Evolutionary conservation across 2,329 filamentous ascomycete species (phyloP).

Genomic region (Stagonosporopsis rhizophila): DNA sequence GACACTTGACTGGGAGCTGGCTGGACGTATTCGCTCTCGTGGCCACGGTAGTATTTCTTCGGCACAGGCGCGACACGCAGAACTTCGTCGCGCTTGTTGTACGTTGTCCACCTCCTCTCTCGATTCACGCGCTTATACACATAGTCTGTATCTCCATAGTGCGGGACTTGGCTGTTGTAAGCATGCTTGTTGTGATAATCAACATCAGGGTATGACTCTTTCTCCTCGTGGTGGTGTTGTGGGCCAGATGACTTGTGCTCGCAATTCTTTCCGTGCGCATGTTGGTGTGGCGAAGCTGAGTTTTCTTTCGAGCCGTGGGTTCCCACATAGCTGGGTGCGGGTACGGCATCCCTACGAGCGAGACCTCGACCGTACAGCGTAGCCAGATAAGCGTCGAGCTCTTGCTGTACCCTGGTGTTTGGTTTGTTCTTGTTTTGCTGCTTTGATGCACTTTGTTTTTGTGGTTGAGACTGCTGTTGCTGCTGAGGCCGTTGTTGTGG

Average conservation of each 20-base stretch:
- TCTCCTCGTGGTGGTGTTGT: slow-evolving; percentile 4
- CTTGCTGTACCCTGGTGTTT: slow-evolving; percentile 19
- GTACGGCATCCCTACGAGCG: background rate
- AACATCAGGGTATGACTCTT: slow-evolving; percentile 7
- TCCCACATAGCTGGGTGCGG: background rate
- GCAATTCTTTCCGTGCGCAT: background rate
- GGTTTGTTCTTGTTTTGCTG: slow-evolving; percentile 3
- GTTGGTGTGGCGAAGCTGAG: background rate
- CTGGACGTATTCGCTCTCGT: slow-evolving; percentile 6
- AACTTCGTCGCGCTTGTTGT: slow-evolving; percentile 7
- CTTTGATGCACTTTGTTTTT: background rate
- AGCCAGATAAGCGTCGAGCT: slow-evolving; percentile 27
- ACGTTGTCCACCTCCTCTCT: slow-evolving; percentile 16
- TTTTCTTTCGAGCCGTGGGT: background rate
- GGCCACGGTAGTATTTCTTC: background rate
- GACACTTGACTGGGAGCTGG: background rate
- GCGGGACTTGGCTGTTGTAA: slow-evolving; percentile 6
- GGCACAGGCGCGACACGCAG: background rate
- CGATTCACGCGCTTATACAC: slow-evolving; percentile 10
- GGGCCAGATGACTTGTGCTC: slow-evolving; percentile 2
- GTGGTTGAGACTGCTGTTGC: background rate
- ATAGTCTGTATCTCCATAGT: slow-evolving; percentile 1
- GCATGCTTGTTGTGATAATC: slow-evolving; percentile 10
- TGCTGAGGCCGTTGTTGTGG: slow-evolving; percentile 1
- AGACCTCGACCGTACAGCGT: slow-evolving; percentile 14